These are phyloP conservation scores for Parmelia sp. DNA, from an alignment of 495 filamentous ascomycete species.

Conservation along the genomic window DNA sequence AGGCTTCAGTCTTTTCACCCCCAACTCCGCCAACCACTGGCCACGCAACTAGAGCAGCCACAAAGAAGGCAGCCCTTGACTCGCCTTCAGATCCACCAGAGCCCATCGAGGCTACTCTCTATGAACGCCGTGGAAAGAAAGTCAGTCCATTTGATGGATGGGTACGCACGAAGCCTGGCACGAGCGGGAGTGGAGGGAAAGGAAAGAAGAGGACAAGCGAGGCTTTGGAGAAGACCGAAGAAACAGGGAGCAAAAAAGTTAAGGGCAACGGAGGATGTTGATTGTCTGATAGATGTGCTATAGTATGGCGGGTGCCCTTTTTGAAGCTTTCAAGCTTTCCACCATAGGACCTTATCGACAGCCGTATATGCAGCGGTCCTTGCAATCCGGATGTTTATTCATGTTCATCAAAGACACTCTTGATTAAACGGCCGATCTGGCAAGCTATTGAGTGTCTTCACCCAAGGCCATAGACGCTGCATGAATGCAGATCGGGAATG, in stretches of 20 bases:
- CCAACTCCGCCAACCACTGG: conserved; percentile 51
- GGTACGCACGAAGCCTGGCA: conserved; percentile 51
- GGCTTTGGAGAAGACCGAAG: conserved; percentile 27
- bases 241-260: conserved; percentile 27
- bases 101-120: conserved; percentile 11
- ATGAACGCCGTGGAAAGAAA: conserved; percentile 32
- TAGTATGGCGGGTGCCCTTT: neutral
- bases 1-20: conserved; percentile 42
- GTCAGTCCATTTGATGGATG: conserved; percentile 61
- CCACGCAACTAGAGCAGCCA: conserved; percentile 44
- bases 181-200: conserved; percentile 22
- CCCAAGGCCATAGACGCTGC: neutral
- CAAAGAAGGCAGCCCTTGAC: conserved; percentile 21
- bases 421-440: neutral
- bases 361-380: neutral
- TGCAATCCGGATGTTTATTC: neutral
- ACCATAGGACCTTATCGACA: neutral
- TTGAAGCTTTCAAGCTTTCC: neutral
- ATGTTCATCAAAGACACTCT: neutral
- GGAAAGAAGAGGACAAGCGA: conserved; percentile 42
- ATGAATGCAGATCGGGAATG: neutral
- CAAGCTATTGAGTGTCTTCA: neutral
- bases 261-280: conserved; percentile 8
- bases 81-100: conserved; percentile 23
- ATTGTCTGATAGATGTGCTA: neutral